Evolutionary conservation across 768 basidiomycete species (phyloP), one percentile per base, ranked within the genome.

Genomic region (Glaciozyma martinii): DNA sequence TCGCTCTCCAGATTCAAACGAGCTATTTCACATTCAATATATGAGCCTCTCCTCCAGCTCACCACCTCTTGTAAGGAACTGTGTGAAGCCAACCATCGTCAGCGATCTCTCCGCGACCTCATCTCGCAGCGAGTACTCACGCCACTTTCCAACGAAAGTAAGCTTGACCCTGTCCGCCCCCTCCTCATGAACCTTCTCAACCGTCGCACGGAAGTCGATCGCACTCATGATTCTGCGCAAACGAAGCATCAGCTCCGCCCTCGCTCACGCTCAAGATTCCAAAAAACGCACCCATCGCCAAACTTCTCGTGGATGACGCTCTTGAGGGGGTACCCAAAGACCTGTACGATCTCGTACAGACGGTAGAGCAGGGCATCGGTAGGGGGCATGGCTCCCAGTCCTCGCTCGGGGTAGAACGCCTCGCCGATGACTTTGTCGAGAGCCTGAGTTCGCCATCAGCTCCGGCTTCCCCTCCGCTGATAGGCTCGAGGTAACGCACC

Each of bases 321-420:
- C 32, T 57, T 57, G 59, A 63, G 6, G 5, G 62, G 62, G 62
- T 56, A 57, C 40, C 55, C 52, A 43, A 57, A 63, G 15, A 58
- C 60, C 50, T 52, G 55, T 12, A 42, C 37, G 37, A 60, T 53
- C 82, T 90, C 89, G 71, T 85, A 90, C 63, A 91, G 77, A 40
- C 89, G 83, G 76, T 90, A 90, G 68, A 90, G 79, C 27, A 89
- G 82, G 29, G 88, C 88, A 68, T 90, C 88, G 1, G 81, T 84
- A 1, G 88, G 89, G 2, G 87, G 86, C 61, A 83, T 79, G 7
- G 83, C 83, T 52, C 78, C 79, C 40, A 56, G 37, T 2, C 56
- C 56, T 60, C 89, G 86, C 70, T 83, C 82, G 15, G 89, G 89
- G 81, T 12, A 67, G 43, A 80, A 88, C 86, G 87, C 89, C 18